Conservation (phyloP, 2,329 filamentous ascomycete genomes). For the Cadophora malorum region DNA sequence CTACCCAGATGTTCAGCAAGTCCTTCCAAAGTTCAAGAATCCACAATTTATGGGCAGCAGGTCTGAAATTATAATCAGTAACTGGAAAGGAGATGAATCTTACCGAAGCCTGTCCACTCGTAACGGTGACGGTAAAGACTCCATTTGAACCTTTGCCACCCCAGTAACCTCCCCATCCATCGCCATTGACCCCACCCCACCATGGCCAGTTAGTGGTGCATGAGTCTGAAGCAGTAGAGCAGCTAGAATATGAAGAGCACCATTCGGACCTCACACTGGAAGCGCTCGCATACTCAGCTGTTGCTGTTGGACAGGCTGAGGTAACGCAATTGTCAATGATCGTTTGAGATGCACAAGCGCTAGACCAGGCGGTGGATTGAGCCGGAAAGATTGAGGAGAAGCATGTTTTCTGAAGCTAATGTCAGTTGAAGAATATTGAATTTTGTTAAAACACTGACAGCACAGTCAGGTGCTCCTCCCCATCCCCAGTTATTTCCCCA, state of each 20-base stretch:
- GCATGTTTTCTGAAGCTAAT: conserved; percentile 13
- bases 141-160: conserved; percentile 11
- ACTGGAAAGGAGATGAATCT: neutral
- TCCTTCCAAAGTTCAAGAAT: neutral
- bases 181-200: conserved; percentile 14
- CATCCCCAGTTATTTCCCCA: conserved; percentile 19
- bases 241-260: conserved; percentile 22
- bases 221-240: conserved; percentile 15
- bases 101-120: conserved; percentile 5
- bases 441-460: conserved; percentile 5
- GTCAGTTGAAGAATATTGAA: neutral
- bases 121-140: conserved; percentile 20
- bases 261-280: conserved; percentile 16
- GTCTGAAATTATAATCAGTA: neutral
- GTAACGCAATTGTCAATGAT: conserved; percentile 18
- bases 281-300: conserved; percentile 18
- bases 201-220: conserved; percentile 21
- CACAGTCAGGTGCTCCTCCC: conserved; percentile 15
- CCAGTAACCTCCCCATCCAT: conserved; percentile 12
- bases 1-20: neutral
- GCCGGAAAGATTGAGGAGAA: conserved; percentile 20
- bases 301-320: conserved; percentile 16
- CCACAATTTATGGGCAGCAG: neutral
- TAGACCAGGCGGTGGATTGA: conserved; percentile 22
- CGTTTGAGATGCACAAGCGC: conserved; percentile 21